These are phyloP conservation scores for Carex scoparia DNA, from an alignment of 176 grass and related monocot species.

Conservation along the genomic window DNA sequence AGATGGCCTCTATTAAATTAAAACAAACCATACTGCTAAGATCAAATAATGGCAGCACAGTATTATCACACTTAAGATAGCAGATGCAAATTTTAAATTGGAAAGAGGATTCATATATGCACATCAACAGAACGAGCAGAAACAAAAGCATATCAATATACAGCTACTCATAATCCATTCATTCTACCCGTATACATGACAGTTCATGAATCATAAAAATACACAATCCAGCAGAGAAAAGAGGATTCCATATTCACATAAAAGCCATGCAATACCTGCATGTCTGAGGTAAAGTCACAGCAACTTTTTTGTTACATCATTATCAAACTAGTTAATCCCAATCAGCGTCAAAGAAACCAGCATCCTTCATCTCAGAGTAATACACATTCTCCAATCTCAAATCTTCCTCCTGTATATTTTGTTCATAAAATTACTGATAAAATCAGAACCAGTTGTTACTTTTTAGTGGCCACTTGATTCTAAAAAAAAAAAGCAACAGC, in stretches of 20 bases:
- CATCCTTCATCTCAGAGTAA: constrained; percentile 99
- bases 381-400: constrained; percentile 91
- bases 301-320: background rate
- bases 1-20: background rate
- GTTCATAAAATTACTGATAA: constrained; percentile 7
- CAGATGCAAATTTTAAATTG: background rate
- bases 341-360: constrained; percentile 96
- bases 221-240: background rate
- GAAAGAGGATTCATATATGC: background rate
- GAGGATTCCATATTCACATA: constrained; percentile 45
- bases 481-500: constrained; percentile 4
- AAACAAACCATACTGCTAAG: background rate
- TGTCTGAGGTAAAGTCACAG: constrained; percentile 29
- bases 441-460: background rate
- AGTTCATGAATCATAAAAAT: constrained; percentile 3
- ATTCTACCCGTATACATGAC: constrained; percentile 7
- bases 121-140: background rate
- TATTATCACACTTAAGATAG: background rate
- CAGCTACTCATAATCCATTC: background rate
- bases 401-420: constrained; percentile 75
- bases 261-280: constrained; percentile 38
- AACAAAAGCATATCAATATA: constrained; percentile 3
- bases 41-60: background rate
- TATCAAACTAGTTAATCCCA: constrained; percentile 53
- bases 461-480: background rate